Base-by-base conservation (phyloP, 2,329 filamentous ascomycete genomes). In the Ceratocystis albifundus region DNA sequence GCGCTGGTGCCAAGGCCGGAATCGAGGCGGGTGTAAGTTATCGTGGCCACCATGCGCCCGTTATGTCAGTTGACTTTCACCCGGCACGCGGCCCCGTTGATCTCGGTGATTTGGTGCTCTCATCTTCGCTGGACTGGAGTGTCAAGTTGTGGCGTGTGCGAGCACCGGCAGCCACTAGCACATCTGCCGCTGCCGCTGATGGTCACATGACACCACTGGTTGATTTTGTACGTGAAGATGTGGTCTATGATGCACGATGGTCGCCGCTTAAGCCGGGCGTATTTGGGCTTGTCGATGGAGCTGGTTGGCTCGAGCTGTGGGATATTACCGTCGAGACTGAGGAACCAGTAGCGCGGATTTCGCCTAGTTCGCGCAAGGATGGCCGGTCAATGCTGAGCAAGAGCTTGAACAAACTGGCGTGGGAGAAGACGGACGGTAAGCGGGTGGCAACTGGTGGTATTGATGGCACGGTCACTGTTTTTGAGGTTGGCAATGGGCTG, bases 101-200 rank as follows among this genome's bases (percentile, higher is more conserved):
- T 76, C 85, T 99, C 4, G 92, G 93, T 32, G 95, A 99, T 72
- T 80, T 99, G 4, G 90, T 97, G 68, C 83, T 99, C 62, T 92
- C 88, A n/a, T 89, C 90, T 3, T 93, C 89, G 55, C 81, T 99
- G 6, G 94, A 99, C 78, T 99, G 94, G 94, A 95, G 88, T 71
- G 91, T 96, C 71, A 96, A 96, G 77, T 80, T 99, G 17, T 99
- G 94, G 94, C 94, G 94, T 75, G 88, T 96, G 15, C 88, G 91
- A 50, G 87, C 90, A 1, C 89, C 89, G 0, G 88, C 88, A 0
- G 87, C 88, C 1, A 87, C 85, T 3, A 85, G 84, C 17, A 87
- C 87, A 0, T 80, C 81, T 30, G 80, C 78, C 12, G 41, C 66
- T 8, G 62, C 59, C 8, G 70, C 79, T 70, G 80, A 83, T 69